Evolutionary conservation across 805 yeast genomes (phyloP), one percentile per base, ranked within the genome.

Genomic region (Metschnikowia reukaufii): DNA sequence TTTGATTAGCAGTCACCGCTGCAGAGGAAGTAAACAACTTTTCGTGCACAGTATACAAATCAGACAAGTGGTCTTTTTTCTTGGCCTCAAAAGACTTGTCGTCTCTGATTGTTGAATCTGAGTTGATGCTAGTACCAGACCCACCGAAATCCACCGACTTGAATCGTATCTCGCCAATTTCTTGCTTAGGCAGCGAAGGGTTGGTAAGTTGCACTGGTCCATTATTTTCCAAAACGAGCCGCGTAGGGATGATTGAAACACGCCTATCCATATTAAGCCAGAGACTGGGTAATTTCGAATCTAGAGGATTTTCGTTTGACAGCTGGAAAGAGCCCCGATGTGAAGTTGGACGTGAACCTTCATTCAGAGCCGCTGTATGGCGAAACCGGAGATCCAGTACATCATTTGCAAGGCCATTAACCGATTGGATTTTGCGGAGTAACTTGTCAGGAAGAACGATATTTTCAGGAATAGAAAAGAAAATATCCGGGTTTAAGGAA

Each of bases 11-110:
- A 5, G 42, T 16, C 12, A 23, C 39, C 10, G 43, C 27, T 17
- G 49, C 45, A 4, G 48, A 18, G 6, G 51, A 39, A 3, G 54
- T 41, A 41, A 39, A 67, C 2, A 70, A 73, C 61, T 49, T 61
- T 60, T 52, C 65, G 58, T 44, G 73, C 53, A 49, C 70, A 60
- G 67, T 65, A 60, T 55, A 61, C 59, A 57, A 63, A 59, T 36
- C 60, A 15, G 45, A 59, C 32, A 50, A 36, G 52, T 52, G 16
- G 44, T 38, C 42, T 42, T 43, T 52, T 44, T 23, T 20, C 18
- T 13, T 30, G 16, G 17, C 10, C 23, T 19, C 37, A 8, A 18
- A 16, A 3, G 38, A 17, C 21, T 31, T 40, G 10, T 39, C 40
- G 4, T 25, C 42, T 13, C 13, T 19, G 10, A 29, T 17, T 9